Evolutionary conservation across 2,329 filamentous ascomycete species (phyloP), one percentile per base, ranked within the genome.

Genomic region (Fusarium camptoceras): DNA sequence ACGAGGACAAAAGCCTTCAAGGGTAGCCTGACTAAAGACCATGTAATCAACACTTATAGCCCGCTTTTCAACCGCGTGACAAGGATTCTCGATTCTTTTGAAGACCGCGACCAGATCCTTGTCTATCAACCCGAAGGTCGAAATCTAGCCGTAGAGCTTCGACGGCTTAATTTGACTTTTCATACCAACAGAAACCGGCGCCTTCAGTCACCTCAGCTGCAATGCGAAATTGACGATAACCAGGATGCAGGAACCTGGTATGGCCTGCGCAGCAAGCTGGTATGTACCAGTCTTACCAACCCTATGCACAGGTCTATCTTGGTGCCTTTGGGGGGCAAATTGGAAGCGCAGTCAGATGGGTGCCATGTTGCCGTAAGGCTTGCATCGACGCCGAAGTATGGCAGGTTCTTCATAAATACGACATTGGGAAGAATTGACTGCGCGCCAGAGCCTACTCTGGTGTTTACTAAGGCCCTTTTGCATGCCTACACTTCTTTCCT

Each of bases 211-310:
- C 78, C 68, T 1, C 81, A 90, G 61, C 78, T 90, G 1, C 76
- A 78, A 4, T 81, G 83, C 1, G 81, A 86, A 50, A 80, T 92
- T 12, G 86, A 89, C 54, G 70, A 73, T 0, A 73, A 87, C 22
- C 90, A 92, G 74, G 85, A 90, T 60, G 79, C 84, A 0, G 89
- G 89, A 0, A 89, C 88, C 0, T 84, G 86, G 74, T 87, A 91
- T 64, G 90, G 91, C 0, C 77, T 92, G 1, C 64, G 78, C 4
- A 90, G 86, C 73, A 90, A 87, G 75, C 77, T 93, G 2, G 83
- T 92, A 1, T 79, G 91, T 15, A 82, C 83, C 1, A 84, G 86
- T n/a, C 67, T 75, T 0, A 66, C 74, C 2, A 83, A 85, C 42
- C 71, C 70, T 0, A 71, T 71, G 3, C 80, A 83, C 12, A 83